Evolutionary conservation across 768 basidiomycete genomes (phyloP).

Genomic region (Cystobasidium tubakii): DNA sequence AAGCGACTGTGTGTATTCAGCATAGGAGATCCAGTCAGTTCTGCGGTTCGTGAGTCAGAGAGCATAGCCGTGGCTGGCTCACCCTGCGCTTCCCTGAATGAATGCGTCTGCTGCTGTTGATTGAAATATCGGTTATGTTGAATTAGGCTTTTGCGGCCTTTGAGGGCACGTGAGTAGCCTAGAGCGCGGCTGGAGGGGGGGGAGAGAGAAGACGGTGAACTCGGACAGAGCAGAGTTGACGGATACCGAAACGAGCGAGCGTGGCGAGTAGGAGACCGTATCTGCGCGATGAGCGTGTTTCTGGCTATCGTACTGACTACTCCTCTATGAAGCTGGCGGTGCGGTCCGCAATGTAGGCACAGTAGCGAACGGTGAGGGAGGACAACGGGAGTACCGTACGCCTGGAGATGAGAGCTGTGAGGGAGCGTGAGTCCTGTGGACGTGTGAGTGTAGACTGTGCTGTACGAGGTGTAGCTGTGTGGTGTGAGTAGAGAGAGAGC

Average conservation of each 20-base stretch:
- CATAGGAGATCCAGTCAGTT: not conserved
- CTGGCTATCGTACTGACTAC: not conserved
- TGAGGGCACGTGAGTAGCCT: not conserved
- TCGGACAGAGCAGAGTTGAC: not conserved
- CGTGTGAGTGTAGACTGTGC: not conserved
- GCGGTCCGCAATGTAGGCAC: not conserved
- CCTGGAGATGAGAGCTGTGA: not conserved
- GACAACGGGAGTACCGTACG: too few species aligned
- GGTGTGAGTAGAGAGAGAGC: not conserved
- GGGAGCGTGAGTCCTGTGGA: not conserved
- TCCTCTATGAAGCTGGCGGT: not conserved
- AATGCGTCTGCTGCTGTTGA: not conserved
- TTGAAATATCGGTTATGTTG: too few species aligned
- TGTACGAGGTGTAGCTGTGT: not conserved
- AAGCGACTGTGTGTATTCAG: not conserved
- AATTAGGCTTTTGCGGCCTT: not conserved
- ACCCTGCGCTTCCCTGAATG: not conserved
- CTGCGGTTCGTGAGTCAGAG: not conserved
- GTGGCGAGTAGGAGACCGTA: not conserved
- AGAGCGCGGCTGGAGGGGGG: not conserved
- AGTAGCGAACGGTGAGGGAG: not conserved
- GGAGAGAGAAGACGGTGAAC: not conserved
- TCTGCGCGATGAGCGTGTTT: not conserved
- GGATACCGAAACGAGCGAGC: not conserved
- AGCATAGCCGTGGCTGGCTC: not conserved